Evolutionary conservation across 768 basidiomycete species (phyloP), one percentile per base, ranked within the genome.

Genomic region (Amanita rubescens): DNA sequence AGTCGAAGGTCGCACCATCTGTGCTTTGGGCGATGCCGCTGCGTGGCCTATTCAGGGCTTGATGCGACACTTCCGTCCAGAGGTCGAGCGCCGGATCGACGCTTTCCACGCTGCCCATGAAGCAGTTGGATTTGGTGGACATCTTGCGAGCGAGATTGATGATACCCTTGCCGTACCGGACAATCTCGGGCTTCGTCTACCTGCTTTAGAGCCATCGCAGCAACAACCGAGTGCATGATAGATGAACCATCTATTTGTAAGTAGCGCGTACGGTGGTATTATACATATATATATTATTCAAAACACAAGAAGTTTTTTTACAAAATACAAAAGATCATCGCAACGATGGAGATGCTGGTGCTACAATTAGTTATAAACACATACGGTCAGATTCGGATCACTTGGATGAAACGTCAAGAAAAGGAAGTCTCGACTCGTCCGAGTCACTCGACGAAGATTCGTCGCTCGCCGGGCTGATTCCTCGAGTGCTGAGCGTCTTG

Each of bases 11-110:
- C 88, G 92, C 57, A 98, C 94, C 12, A 97, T 98, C 61, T 98
- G 95, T 58, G 95, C 95, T 8, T 77, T 96, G 25, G 95, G 95
- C 9, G 95, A 98, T 57, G 95, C 95, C 9, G 94, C 95, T 15
- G 95, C 95, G 4, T 97, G 95, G 95, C 95, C 94, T 6, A 94
- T 98, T 57, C 95, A 97, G 67, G 95, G 94, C 48, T 82, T 97
- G 56, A 93, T 98, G 88, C 85, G 91, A 55, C 90, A 96, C 70
- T 98, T 96, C 87, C 84, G 94, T 58, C 95, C 94, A 1, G 85
- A 94, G 63, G 93, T 98, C 38, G 95, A 98, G 71, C 74, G 77
- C 49, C 88, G 94, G 51, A 91, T 98, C 56, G 80, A 80, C 3
- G 74, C 79, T 15, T 97, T 84, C 79, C 78, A 88, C 53, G 77